Evolutionary conservation across 805 yeast genomes (phyloP), one percentile per base, ranked within the genome.

Genomic region (Wickerhamia fluorescens): DNA sequence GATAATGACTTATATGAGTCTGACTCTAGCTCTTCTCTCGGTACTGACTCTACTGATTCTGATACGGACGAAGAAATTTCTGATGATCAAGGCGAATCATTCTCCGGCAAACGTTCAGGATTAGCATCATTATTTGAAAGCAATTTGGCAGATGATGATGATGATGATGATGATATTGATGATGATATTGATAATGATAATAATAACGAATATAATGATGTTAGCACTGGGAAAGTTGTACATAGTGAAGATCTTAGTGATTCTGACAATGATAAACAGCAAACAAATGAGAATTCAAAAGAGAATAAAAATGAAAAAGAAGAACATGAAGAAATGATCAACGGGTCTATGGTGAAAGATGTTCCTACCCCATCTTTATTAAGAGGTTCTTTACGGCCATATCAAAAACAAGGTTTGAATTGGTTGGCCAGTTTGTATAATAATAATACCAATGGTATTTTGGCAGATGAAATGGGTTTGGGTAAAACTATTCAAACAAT

Each of bases 381-480:
- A 15, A 69, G 87, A 37, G 99, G 97, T 16, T 73, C 75, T 0
- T 61, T 92, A 29, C 75, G 99, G 51, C 84, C 76, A 6, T 92
- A 92, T 46, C 99, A 92, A 52, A 89, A 87, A 33, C 95, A 86
- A 53, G 99, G 99, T 36, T 66, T 92, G 21, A 94, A 92, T 42
- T 92, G 99, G 99, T 61, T 92, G 27, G 97, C 96, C 1, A 86
- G 96, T 25, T 61, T 92, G 34, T 89, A 88, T 59, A 85, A 85
- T 51, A 85, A 85, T 47, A 76, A 83, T 33, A 92, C 97, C 4
- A 92, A 92, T 53, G 98, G 99, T 39, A 92, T 92, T 29, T 67
- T 92, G 26, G 99, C 99, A 1, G 99, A 92, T 56, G 99, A 92
- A 52, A 92, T 92, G 99, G 99, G 99, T 31, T 68, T 92, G 23